Base-by-base conservation (phyloP, 2,329 filamentous ascomycete species). In the Chaetomiaceae sp. region DNA sequence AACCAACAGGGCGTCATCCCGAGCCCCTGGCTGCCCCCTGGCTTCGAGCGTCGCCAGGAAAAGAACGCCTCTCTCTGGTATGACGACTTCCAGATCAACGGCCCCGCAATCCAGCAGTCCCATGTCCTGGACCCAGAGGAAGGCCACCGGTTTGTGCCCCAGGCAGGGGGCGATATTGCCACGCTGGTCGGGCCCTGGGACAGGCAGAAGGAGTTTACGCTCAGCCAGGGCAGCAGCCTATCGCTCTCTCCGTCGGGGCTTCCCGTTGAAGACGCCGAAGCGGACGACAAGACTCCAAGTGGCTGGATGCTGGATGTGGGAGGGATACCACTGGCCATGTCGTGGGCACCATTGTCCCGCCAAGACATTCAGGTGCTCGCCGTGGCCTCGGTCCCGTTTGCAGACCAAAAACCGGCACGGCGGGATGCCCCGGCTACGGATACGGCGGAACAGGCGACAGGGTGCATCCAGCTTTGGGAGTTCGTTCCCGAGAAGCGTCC, bases 291-390 rank as follows among this genome's bases (percentile, higher is more conserved):
- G 12, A 48, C 38, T 17, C 41, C 58, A n/a, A 23, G 60, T 58
- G 77, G 76, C 4, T 81, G 76, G 76, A 66, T 81, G 56, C 59
- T 83, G 13, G 75, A 83, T 51, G 68, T 73, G 0, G 78, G 76
- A 10, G 78, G 79, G 44, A 69, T 80, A 13, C 72, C 78, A 4
- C 63, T 76, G 4, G 68, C 72, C 21, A 73, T 82, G 63, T 73
- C 71, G 41, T 83, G 79, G 79, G 75, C 73, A 1, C 73, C 74
- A 2, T 57, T 65, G 2, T 59, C 62, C 3, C 64, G 63, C 9
- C 60, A 66, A 16, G 59, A 64, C 6, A 62, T 68, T 3, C 78
- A 81, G 59, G 61, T 78, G 21, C 70, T 82, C 8, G 78, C 77
- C 2, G 60, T 82, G 25, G 73, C 76, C 1, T 68, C 78, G 3